Conservation (phyloP, 495 filamentous ascomycete genomes). For the Platismatia glauca region DNA sequence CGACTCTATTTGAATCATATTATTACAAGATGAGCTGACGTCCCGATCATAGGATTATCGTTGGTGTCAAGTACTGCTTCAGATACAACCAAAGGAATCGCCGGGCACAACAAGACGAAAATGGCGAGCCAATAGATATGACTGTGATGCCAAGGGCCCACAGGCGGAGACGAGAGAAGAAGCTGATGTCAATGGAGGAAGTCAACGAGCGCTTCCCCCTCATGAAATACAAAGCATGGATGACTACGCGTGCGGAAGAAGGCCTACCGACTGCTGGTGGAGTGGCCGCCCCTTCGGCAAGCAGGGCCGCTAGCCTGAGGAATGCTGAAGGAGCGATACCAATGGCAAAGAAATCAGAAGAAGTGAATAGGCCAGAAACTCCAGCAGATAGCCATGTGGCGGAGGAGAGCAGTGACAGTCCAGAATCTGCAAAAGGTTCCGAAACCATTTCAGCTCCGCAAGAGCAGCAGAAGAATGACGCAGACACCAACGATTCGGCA, state of each 20-base stretch:
- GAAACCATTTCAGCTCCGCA: slow-evolving; percentile 7
- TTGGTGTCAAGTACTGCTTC: slow-evolving; percentile 99
- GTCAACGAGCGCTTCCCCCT: slow-evolving; percentile 95
- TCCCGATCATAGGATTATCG: slow-evolving; percentile 74
- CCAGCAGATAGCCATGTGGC: slow-evolving; percentile 11
- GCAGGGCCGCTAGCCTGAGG: slow-evolving; percentile 57
- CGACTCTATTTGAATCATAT: neutral
- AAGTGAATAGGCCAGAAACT: slow-evolving; percentile 17
- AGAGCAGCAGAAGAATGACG: slow-evolving; percentile 12
- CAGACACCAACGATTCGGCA: neutral
- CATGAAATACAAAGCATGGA: slow-evolving; percentile 93
- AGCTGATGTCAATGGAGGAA: slow-evolving; percentile 97
- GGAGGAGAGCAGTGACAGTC: slow-evolving; percentile 10
- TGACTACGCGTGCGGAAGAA: slow-evolving; percentile 68
- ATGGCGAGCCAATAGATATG: slow-evolving; percentile 79
- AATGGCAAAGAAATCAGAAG: slow-evolving; percentile 29
- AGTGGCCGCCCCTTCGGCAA: slow-evolving; percentile 60
- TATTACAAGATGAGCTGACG: slow-evolving; percentile 1
- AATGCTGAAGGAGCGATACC: slow-evolving; percentile 48
- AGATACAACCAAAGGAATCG: slow-evolving; percentile 94
- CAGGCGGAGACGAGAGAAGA: slow-evolving; percentile 84
- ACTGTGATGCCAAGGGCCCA: slow-evolving; percentile 64
- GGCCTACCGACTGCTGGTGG: slow-evolving; percentile 80
- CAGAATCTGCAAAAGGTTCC: slow-evolving; percentile 1
- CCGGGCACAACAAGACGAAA: slow-evolving; percentile 64